phyloP scores from a whole-genome alignment of 202 grass and related monocot species.

The Hordeum pubiflorum region DNA sequence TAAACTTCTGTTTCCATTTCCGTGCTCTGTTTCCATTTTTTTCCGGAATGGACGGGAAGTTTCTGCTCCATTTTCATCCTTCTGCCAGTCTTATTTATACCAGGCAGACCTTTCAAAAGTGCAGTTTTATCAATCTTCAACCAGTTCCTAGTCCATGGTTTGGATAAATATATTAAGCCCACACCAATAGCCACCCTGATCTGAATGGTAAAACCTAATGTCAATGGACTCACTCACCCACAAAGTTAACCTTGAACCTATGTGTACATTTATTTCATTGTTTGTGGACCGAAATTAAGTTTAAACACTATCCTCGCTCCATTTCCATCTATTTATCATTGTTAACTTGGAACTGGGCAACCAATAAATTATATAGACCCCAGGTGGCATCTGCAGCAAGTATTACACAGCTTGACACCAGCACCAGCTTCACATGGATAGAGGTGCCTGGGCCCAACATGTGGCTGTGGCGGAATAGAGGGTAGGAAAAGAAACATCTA shows the following conservation, averaged over 20 bases:
- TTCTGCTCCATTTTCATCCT: not conserved
- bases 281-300: not conserved
- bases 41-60: not conserved
- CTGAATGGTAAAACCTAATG: not conserved
- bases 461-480: not conserved
- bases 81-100: not conserved
- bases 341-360: not conserved
- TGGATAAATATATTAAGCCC: slow-evolving; percentile 15
- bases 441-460: not conserved
- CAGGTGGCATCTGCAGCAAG: not conserved
- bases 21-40: not conserved
- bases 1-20: not conserved
- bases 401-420: not conserved
- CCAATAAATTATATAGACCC: not conserved
- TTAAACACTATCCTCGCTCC: not conserved
- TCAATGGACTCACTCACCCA: not conserved
- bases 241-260: not conserved
- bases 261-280: not conserved
- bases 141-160: not conserved
- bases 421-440: not conserved
- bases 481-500: not conserved
- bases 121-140: not conserved
- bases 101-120: not conserved
- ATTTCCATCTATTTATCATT: slow-evolving; percentile 7
- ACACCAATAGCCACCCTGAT: not conserved